These are phyloP conservation scores for Lachancea nothofagi DNA, from an alignment of 805 yeast genomes.

Conservation along the genomic window DNA sequence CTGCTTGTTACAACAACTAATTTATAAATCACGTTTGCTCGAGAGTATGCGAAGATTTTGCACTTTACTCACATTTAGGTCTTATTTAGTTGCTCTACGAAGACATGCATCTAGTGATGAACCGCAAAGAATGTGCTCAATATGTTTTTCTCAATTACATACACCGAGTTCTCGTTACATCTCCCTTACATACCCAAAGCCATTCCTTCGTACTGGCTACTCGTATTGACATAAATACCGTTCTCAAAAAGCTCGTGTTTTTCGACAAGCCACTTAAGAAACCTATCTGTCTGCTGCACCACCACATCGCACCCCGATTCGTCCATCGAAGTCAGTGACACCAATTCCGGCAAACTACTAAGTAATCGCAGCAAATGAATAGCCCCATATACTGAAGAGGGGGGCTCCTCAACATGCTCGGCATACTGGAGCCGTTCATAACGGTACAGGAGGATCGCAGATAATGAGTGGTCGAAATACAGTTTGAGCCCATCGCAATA, in stretches of 20 bases:
- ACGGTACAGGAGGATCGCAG: conserved; percentile 27
- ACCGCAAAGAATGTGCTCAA: too few relatives aligned
- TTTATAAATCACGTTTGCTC: too few relatives aligned
- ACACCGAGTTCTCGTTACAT: too few relatives aligned
- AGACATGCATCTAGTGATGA: too few relatives aligned
- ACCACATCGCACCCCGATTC: conserved; percentile 44
- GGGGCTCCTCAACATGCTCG: conserved; percentile 13
- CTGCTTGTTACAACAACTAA: too few relatives aligned
- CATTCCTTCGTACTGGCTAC: conserved; percentile 34
- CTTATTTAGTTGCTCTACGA: too few relatives aligned
- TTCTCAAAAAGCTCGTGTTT: conserved; percentile 12
- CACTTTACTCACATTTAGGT: too few relatives aligned
- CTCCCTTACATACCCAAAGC: conserved; percentile 27
- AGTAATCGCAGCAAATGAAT: conserved; percentile 77
- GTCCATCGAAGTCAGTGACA: conserved; percentile 77
- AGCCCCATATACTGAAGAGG: conserved; percentile 57
- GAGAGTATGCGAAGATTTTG: too few relatives aligned
- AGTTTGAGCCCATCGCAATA: conserved; percentile 61
- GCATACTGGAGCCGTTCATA: conserved; percentile 30
- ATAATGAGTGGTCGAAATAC: conserved; percentile 67
- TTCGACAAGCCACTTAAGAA: conserved; percentile 27
- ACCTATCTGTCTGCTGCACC: conserved; percentile 25
- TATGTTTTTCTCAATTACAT: too few relatives aligned
- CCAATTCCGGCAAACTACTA: conserved; percentile 75
- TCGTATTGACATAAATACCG: conserved; percentile 25